These are phyloP conservation scores for Eucalyptus sp. DNA, from an alignment of 345 rosid genomes.

Conservation along the genomic window DNA sequence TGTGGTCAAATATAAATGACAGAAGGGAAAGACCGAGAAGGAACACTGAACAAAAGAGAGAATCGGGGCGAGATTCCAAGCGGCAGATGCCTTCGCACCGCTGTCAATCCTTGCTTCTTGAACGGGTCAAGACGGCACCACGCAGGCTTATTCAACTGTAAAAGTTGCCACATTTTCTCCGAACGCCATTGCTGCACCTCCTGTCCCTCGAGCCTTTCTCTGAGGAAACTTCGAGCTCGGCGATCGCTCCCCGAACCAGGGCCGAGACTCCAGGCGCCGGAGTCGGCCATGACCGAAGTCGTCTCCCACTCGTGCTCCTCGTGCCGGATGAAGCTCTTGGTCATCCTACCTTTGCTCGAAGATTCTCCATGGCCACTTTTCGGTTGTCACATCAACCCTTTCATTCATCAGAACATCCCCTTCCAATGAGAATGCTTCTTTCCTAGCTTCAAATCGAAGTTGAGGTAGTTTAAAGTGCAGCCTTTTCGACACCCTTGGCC, in stretches of 20 bases:
- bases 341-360: neutral
- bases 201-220: neutral
- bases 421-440: neutral
- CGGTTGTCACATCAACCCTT: neutral
- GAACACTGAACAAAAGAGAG: neutral
- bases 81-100: neutral
- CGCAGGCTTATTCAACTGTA: neutral
- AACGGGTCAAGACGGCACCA: neutral
- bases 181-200: neutral
- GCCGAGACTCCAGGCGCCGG: neutral
- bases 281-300: neutral
- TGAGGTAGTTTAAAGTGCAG: neutral
- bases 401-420: neutral
- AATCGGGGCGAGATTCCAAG: neutral
- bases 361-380: neutral
- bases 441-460: neutral
- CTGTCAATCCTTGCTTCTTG: neutral
- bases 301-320: neutral
- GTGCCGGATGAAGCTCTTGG: fast-evolving
- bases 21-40: neutral
- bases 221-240: neutral
- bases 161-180: neutral
- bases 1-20: neutral
- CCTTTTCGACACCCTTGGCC: neutral
- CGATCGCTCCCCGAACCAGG: neutral